phyloP scores from a whole-genome alignment of 345 rosid genomes.

The Zanthoxylum bungeanum region DNA sequence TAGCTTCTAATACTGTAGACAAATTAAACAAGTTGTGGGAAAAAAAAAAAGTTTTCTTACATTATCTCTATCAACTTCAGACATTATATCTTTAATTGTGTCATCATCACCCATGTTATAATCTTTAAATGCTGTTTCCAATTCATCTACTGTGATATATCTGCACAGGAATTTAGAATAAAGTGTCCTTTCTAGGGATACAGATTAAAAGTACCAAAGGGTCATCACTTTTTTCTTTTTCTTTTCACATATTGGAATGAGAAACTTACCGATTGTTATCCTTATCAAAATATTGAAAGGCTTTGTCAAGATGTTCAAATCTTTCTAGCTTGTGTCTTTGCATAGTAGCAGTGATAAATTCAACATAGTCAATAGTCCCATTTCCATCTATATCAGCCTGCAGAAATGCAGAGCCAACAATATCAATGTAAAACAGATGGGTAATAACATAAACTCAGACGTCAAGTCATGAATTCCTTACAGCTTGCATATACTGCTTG shows the following conservation, averaged over 20 bases:
- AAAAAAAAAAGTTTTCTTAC: constrained; percentile 34
- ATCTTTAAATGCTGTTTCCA: constrained; percentile 72
- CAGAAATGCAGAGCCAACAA: not conserved
- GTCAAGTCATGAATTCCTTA: constrained; percentile 30
- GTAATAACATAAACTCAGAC: not conserved
- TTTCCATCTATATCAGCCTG: constrained; percentile 95
- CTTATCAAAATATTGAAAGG: constrained; percentile 84
- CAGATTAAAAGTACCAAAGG: not conserved
- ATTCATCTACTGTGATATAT: constrained; percentile 78
- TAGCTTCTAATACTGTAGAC: not conserved
- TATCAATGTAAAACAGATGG: not conserved
- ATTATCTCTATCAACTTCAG: constrained; percentile 85
- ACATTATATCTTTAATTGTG: constrained; percentile 76
- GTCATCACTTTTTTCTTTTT: rapidly evolving
- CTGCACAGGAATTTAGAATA: constrained; percentile 26
- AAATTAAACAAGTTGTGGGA: not conserved
- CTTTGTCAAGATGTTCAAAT: constrained; percentile 68
- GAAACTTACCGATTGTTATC: constrained; percentile 69
- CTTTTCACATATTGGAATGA: no score
- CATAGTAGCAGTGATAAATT: constrained; percentile 84
- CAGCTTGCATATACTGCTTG: constrained; percentile 86
- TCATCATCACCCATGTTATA: constrained; percentile 75
- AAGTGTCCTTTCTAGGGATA: not conserved
- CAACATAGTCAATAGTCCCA: constrained; percentile 76
- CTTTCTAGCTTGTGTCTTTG: constrained; percentile 74